Conservation (phyloP, 495 filamentous ascomycete genomes). For the Pyrenopolyporus hunteri region DNA sequence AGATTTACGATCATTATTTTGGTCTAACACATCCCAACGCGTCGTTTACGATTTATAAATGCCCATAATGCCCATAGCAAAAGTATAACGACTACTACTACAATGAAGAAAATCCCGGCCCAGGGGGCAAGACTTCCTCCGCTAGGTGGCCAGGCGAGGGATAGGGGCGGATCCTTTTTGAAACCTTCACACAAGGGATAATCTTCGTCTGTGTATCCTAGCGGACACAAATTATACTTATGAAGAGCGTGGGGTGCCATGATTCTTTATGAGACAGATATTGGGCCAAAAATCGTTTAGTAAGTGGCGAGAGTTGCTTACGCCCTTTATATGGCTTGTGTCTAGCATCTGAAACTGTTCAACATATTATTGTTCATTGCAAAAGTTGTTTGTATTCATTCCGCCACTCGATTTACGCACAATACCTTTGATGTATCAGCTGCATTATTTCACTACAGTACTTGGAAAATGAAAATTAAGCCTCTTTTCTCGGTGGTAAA, state of each 20-base stretch:
- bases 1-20: background rate
- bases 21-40: background rate
- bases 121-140: conserved; percentile 21
- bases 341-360: too few species aligned
- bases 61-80: conserved; percentile 13
- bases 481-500: too few species aligned
- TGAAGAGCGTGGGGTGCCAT: background rate
- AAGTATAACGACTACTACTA: background rate
- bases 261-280: background rate
- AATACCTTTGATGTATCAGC: too few species aligned
- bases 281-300: too few species aligned
- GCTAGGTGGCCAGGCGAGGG: conserved; percentile 22
- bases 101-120: conserved; percentile 19
- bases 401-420: too few species aligned
- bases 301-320: too few species aligned
- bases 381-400: too few species aligned
- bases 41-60: background rate
- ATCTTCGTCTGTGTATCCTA: background rate
- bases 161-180: background rate
- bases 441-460: too few species aligned
- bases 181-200: background rate
- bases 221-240: background rate
- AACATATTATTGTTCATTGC: too few species aligned
- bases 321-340: too few species aligned
- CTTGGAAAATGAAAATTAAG: too few species aligned